Evolutionary conservation across 2,329 filamentous ascomycete species (phyloP).

Genomic region (Claviceps sp.): DNA sequence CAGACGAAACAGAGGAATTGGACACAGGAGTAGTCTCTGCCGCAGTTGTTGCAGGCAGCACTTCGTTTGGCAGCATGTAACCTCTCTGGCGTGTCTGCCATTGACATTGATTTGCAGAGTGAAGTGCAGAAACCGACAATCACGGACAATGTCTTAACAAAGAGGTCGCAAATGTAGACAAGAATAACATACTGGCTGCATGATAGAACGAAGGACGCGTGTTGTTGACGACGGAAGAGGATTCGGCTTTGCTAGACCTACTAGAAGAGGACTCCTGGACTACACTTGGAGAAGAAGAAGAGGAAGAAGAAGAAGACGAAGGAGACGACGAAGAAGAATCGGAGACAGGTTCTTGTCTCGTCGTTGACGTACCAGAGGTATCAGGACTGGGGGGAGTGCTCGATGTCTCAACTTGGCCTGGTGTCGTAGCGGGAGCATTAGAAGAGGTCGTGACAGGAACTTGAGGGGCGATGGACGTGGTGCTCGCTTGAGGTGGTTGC

Average conservation of each 20-base stretch:
- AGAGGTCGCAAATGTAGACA: background rate
- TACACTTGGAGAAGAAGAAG: slow-evolving; percentile 14
- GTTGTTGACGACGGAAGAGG: slow-evolving; percentile 5
- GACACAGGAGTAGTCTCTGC: background rate
- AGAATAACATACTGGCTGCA: slow-evolving; percentile 18
- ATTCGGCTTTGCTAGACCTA: slow-evolving; percentile 13
- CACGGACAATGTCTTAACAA: background rate
- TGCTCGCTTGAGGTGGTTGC: background rate
- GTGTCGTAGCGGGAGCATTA: background rate
- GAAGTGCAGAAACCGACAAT: background rate
- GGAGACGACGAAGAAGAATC: slow-evolving; percentile 13
- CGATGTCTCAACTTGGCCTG: slow-evolving; percentile 3
- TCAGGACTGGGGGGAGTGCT: slow-evolving; percentile 6
- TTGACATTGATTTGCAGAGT: background rate
- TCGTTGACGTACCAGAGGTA: slow-evolving; percentile 14
- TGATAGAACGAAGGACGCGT: slow-evolving; percentile 5
- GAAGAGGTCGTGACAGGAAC: background rate
- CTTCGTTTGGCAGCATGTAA: background rate
- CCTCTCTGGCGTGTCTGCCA: background rate
- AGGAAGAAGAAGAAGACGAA: slow-evolving; percentile 3
- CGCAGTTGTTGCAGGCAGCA: background rate
- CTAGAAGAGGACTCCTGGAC: slow-evolving; percentile 16
- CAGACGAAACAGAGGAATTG: slow-evolving; percentile 1
- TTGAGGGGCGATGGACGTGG: slow-evolving; percentile 5
- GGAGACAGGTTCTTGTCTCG: slow-evolving; percentile 16